Evolutionary conservation across 257 asterid genomes (phyloP).

Genomic region (Knoxia roxburghii): DNA sequence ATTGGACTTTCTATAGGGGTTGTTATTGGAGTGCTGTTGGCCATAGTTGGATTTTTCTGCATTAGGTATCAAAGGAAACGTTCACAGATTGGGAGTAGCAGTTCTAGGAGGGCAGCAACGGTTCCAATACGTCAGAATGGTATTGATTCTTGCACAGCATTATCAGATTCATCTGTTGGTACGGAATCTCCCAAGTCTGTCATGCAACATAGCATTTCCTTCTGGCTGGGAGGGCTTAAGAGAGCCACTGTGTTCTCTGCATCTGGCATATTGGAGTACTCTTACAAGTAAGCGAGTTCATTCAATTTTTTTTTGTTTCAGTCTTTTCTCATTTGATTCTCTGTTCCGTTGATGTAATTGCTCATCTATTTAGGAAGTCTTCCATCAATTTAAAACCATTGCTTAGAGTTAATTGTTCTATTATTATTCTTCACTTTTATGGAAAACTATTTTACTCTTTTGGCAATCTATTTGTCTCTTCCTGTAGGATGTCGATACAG

Average conservation of each 20-base stretch:
- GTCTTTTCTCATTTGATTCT: conserved; percentile 13
- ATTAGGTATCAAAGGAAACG: conserved; percentile 49
- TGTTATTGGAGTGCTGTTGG: conserved; percentile 76
- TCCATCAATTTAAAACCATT: conserved; percentile 1
- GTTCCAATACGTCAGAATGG: conserved; percentile 75
- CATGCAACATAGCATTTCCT: conserved; percentile 35
- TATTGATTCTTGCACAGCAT: conserved; percentile 50
- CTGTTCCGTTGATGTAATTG: neutral
- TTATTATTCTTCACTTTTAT: neutral
- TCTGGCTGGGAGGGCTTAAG: conserved; percentile 57
- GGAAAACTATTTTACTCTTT: no score
- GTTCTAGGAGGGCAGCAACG: conserved; percentile 73
- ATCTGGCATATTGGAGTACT: conserved; percentile 71
- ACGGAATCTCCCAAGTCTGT: conserved; percentile 65
- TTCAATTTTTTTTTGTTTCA: conserved; percentile 1
- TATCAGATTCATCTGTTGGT: conserved; percentile 82
- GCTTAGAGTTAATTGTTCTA: neutral
- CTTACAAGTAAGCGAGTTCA: conserved; percentile 60
- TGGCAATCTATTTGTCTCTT: no score
- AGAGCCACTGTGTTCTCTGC: conserved; percentile 59
- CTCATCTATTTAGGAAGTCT: neutral
- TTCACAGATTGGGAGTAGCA: conserved; percentile 69
- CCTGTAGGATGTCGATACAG: neutral
- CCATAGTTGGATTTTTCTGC: conserved; percentile 57
- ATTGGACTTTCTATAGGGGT: conserved; percentile 84